These are phyloP conservation scores for Misopates orontium DNA, from an alignment of 257 asterid species.

Conservation along the genomic window DNA sequence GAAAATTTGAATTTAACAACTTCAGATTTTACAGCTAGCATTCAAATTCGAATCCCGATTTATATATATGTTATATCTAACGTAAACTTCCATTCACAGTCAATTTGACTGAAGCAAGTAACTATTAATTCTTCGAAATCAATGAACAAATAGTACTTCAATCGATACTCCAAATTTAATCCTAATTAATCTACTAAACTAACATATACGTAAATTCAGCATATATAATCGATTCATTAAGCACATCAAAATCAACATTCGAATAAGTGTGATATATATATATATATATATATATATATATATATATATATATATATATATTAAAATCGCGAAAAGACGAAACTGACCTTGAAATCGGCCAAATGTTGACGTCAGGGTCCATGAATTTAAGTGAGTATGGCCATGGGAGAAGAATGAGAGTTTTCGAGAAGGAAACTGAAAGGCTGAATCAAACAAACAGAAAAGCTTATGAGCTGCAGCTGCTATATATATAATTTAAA, in stretches of 20 bases:
- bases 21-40: too few relatives aligned
- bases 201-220: neutral
- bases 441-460: slow-evolving; percentile 23
- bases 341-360: slow-evolving; percentile 33
- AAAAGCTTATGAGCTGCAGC: neutral
- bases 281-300: too few relatives aligned
- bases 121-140: neutral
- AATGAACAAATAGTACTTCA: neutral
- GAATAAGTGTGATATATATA: too few relatives aligned
- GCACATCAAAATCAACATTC: slow-evolving; percentile 1
- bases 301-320: too few relatives aligned
- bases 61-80: too few relatives aligned
- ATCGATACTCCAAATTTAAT: neutral
- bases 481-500: neutral
- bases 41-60: too few relatives aligned
- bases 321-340: neutral
- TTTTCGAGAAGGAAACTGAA: slow-evolving; percentile 30
- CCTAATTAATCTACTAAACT: neutral
- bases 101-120: neutral
- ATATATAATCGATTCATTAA: neutral
- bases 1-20: too few relatives aligned
- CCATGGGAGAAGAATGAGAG: slow-evolving; percentile 35
- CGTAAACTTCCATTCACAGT: neutral
- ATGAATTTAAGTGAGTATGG: slow-evolving; percentile 30
- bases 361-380: slow-evolving; percentile 43